These are phyloP conservation scores for Claviceps arundinis DNA, from an alignment of 2,329 filamentous ascomycete genomes.

Conservation along the genomic window DNA sequence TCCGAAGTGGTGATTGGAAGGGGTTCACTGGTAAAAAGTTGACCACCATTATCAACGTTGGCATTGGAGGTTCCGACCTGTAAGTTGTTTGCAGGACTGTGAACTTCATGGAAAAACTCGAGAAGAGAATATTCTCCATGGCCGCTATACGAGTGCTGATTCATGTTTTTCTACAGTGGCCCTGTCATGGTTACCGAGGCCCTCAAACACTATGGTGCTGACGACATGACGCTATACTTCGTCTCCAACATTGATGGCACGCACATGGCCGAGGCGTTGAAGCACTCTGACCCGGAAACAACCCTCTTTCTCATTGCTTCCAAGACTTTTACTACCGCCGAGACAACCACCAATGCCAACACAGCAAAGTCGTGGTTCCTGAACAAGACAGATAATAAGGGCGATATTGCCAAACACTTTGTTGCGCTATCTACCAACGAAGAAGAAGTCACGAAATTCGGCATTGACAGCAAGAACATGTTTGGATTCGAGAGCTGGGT, in stretches of 20 bases:
- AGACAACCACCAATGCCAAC: conserved; percentile 95
- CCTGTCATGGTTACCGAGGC: conserved; percentile 99
- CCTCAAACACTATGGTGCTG: conserved; percentile 83
- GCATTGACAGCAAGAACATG: conserved; percentile 98
- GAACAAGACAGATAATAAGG: conserved; percentile 60
- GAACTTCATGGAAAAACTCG: neutral
- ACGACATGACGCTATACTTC: conserved; percentile 83
- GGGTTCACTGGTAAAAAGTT: conserved; percentile 96
- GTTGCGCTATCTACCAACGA: conserved; percentile 96
- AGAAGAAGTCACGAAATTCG: conserved; percentile 91
- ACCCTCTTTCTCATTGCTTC: conserved; percentile 98
- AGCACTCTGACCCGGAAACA: conserved; percentile 82
- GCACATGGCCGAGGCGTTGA: conserved; percentile 88
- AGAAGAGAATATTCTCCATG: neutral
- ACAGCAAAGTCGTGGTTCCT: conserved; percentile 96
- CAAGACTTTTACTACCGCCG: conserved; percentile 98
- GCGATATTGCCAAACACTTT: conserved; percentile 95
- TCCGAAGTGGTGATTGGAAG: conserved; percentile 92
- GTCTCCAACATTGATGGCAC: conserved; percentile 99
- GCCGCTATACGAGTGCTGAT: neutral
- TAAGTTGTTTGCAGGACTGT: conserved; percentile 35
- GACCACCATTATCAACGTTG: conserved; percentile 91
- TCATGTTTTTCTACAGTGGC: conserved; percentile 40
- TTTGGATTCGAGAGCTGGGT: conserved; percentile 99
- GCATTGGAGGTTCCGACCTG: conserved; percentile 97